Conservation (phyloP, 306 rosid genomes). For the Oxytropis ochrocephala region DNA sequence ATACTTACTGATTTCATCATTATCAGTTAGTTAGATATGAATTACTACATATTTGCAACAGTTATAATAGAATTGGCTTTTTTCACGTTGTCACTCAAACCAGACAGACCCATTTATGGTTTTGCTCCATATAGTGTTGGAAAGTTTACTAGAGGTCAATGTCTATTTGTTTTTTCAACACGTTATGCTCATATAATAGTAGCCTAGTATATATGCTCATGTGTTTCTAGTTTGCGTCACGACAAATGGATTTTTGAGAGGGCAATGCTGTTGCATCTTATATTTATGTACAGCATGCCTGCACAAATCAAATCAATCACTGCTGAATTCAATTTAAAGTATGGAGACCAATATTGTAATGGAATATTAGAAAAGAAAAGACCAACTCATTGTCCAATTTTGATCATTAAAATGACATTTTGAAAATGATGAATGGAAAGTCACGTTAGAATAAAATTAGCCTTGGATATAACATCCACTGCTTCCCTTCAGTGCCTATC, state of each 20-base stretch:
- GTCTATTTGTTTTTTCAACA: background rate
- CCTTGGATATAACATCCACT: background rate
- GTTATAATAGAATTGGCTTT: background rate
- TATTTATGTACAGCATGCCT: background rate
- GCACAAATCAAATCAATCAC: too few relatives aligned
- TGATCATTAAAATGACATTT: too few relatives aligned
- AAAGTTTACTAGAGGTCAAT: background rate
- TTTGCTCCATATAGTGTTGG: background rate
- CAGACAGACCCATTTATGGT: slow-evolving; percentile 9
- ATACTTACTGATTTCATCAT: background rate
- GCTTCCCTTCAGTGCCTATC: slow-evolving; percentile 20
- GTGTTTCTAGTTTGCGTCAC: slow-evolving; percentile 9
- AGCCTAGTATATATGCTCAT: slow-evolving; percentile 5
- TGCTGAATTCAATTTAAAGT: too few relatives aligned
- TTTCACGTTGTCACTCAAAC: background rate
- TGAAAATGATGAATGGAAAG: too few relatives aligned
- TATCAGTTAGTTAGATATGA: background rate
- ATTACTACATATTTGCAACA: background rate
- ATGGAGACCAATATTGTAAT: too few relatives aligned
- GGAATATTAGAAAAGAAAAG: too few relatives aligned
- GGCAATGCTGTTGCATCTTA: background rate
- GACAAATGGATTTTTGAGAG: slow-evolving; percentile 16
- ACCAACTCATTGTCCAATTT: too few relatives aligned
- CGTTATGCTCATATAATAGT: background rate
- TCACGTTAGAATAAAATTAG: background rate